These are phyloP conservation scores for Colletotrichum limetticola DNA, from an alignment of 2,329 filamentous ascomycete genomes.

Conservation along the genomic window DNA sequence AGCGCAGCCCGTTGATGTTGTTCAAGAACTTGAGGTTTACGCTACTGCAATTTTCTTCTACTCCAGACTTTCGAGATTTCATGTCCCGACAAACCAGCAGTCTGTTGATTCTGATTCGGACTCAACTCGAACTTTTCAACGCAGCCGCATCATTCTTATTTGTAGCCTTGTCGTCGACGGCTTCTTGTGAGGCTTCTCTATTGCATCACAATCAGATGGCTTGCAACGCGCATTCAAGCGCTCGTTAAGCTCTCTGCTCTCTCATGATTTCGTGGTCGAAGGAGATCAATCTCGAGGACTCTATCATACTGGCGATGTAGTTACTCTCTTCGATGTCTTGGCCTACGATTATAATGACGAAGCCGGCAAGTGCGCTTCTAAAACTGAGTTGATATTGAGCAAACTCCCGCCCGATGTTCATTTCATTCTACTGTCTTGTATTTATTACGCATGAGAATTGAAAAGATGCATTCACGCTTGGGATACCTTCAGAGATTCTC, in stretches of 20 bases:
- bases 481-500: not conserved
- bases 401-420: not conserved
- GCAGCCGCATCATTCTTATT: too few relatives aligned
- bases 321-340: not conserved
- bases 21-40: not conserved
- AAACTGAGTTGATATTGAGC: not conserved
- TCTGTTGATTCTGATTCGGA: too few relatives aligned
- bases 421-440: not conserved
- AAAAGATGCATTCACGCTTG: not conserved
- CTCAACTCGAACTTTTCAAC: too few relatives aligned
- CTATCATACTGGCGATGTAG: not conserved
- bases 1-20: not conserved
- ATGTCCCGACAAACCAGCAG: too few relatives aligned
- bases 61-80: not conserved
- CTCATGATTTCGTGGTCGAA: not conserved
- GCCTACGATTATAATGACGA: not conserved
- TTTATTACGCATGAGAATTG: not conserved
- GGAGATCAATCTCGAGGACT: not conserved
- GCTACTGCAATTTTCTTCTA: not conserved
- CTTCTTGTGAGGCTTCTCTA: too few relatives aligned
- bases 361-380: not conserved
- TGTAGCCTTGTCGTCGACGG: too few relatives aligned
- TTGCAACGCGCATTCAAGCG: too few relatives aligned
- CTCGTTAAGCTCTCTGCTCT: not conserved
- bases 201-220: too few relatives aligned